Conservation (phyloP, 2,329 filamentous ascomycete species). For the Penicillium janthinellum region DNA sequence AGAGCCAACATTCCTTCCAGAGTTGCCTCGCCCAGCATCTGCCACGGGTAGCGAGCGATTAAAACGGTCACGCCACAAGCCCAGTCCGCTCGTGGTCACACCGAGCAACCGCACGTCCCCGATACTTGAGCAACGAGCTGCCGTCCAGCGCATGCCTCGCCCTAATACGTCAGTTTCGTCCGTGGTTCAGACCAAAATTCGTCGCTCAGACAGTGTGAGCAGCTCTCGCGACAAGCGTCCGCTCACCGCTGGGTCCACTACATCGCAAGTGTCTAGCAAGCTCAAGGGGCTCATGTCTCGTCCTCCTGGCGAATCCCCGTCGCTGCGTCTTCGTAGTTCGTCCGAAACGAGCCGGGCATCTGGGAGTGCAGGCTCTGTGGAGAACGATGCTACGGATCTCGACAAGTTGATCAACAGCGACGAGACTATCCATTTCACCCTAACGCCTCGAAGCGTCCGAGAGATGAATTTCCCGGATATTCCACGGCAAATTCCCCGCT, state of each 20-base stretch:
- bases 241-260: conserved; percentile 42
- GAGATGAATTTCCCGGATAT: conserved; percentile 60
- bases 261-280: conserved; percentile 45
- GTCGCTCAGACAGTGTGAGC: conserved; percentile 44
- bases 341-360: conserved; percentile 40
- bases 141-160: conserved; percentile 45
- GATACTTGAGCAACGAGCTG: conserved; percentile 38
- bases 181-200: conserved; percentile 30
- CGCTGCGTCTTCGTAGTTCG: conserved; percentile 37
- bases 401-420: conserved; percentile 81
- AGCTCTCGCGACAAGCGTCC: conserved; percentile 43
- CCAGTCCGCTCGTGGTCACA: conserved; percentile 29
- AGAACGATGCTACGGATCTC: conserved; percentile 67
- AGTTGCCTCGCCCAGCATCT: conserved; percentile 29
- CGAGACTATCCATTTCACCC: conserved; percentile 78
- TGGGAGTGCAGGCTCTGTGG: conserved; percentile 32
- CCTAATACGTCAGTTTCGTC: conserved; percentile 33
- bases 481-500: conserved; percentile 35
- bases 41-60: conserved; percentile 33
- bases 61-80: conserved; percentile 29
- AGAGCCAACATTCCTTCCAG: conserved; percentile 3
- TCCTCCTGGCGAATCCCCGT: conserved; percentile 31
- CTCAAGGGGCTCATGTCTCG: conserved; percentile 46
- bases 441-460: conserved; percentile 78
- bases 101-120: conserved; percentile 28